A percentile compares a stretch with the other conserved stretches of the same genome.
phyloP scores from a whole-genome alignment of 345 rosid genomes.

The Passiflora organensis region DNA sequence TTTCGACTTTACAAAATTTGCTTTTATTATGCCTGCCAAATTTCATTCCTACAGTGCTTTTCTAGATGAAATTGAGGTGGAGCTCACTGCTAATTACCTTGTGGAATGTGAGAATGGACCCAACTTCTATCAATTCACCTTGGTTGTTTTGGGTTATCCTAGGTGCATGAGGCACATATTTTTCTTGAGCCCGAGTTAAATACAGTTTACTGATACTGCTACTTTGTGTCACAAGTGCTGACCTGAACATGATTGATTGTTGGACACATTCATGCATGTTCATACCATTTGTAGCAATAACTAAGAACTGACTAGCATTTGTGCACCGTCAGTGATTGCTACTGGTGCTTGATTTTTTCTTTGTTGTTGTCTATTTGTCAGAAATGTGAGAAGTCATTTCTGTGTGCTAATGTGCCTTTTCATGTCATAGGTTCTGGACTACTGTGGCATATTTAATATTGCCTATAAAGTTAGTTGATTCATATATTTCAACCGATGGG shows the following conservation, averaged over 20 bases:
- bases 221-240: too few relatives aligned
- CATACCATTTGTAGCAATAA: not conserved
- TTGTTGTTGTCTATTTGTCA: too few relatives aligned
- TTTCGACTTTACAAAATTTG: too few relatives aligned
- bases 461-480: constrained; percentile 21
- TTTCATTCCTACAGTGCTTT: not conserved
- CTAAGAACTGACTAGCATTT: too few relatives aligned
- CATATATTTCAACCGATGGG: constrained; percentile 28
- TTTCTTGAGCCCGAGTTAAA: not conserved
- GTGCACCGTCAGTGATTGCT: too few relatives aligned
- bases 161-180: not conserved
- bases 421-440: constrained; percentile 31
- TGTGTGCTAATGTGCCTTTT: constrained; percentile 1
- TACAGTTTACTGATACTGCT: not conserved
- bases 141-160: not conserved
- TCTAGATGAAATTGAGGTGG: not conserved
- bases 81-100: not conserved
- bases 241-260: too few relatives aligned
- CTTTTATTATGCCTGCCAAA: not conserved
- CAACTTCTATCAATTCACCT: not conserved
- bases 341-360: too few relatives aligned
- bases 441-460: constrained; percentile 9
- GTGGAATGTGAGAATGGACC: not conserved
- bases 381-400: not conserved
- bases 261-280: not conserved